Percentiles rank a stretch among this genome's conserved stretches.
Conservation (phyloP, 2,329 filamentous ascomycete genomes). For the Pyrenophora graminea region DNA sequence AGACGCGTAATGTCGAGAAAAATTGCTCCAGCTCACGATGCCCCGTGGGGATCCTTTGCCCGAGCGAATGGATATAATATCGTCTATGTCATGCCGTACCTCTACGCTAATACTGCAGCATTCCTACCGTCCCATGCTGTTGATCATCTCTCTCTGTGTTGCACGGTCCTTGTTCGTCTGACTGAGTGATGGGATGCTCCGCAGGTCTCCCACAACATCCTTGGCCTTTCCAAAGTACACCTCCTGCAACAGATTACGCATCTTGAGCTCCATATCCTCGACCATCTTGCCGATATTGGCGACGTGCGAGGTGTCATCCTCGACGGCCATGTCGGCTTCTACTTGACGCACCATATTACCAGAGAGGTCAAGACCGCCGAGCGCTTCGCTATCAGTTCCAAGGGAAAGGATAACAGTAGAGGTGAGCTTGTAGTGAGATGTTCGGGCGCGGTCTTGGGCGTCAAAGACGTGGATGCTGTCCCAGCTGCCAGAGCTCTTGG, state of each 20-base stretch:
- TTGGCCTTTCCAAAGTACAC: conserved; percentile 99
- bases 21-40: no score
- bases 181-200: conserved; percentile 82
- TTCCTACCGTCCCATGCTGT: conserved; percentile 49
- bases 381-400: conserved; percentile 66
- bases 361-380: conserved; percentile 88
- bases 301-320: conserved; percentile 90
- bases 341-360: conserved; percentile 98
- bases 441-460: conserved; percentile 87
- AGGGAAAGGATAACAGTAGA: conserved; percentile 94
- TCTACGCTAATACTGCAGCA: neutral
- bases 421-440: conserved; percentile 95
- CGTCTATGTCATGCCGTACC: conserved; percentile 6
- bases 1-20: no score
- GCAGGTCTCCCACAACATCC: conserved; percentile 93
- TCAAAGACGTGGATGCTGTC: conserved; percentile 99
- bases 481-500: conserved; percentile 79
- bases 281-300: conserved; percentile 89
- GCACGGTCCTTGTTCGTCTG: conserved; percentile 83
- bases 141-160: conserved; percentile 87
- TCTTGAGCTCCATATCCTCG: conserved; percentile 99
- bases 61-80: conserved; percentile 1
- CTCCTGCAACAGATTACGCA: conserved; percentile 96
- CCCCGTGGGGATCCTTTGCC: no score
- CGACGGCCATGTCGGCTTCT: conserved; percentile 86